Evolutionary conservation across 768 basidiomycete genomes (phyloP).

Genomic region (Coprinopsis marcescibilis): DNA sequence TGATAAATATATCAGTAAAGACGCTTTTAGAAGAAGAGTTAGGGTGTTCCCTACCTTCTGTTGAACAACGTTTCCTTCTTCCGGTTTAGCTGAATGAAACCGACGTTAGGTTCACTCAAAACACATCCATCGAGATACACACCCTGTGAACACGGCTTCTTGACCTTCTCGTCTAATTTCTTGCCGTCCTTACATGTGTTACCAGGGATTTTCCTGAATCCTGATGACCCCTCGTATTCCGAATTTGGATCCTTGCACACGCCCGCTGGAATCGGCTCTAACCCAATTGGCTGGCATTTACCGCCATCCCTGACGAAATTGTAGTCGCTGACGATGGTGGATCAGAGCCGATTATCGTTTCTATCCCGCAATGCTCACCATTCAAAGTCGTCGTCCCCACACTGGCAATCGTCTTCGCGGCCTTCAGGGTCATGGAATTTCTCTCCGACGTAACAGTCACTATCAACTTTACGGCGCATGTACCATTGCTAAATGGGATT

Average conservation of each 20-base stretch:
- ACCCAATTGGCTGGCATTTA: constrained; percentile 79
- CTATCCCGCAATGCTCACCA: constrained; percentile 49
- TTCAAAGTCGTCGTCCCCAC: constrained; percentile 86
- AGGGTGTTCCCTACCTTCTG: constrained; percentile 67
- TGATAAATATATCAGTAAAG: constrained; percentile 21
- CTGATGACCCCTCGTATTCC: constrained; percentile 82
- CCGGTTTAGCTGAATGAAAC: constrained; percentile 57
- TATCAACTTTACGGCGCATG: constrained; percentile 71
- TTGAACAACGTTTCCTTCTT: constrained; percentile 72
- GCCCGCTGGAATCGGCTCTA: constrained; percentile 78
- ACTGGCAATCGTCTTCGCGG: constrained; percentile 78
- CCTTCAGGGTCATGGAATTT: constrained; percentile 85
- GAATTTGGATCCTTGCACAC: constrained; percentile 54
- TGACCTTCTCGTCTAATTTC: constrained; percentile 60
- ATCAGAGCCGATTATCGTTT: constrained; percentile 6
- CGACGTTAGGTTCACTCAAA: background rate
- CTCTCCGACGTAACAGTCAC: constrained; percentile 84
- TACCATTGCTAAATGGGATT: too few species aligned
- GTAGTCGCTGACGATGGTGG: constrained; percentile 59
- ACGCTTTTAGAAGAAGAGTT: background rate
- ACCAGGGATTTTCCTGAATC: constrained; percentile 88
- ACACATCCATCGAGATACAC: constrained; percentile 23
- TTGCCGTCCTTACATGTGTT: constrained; percentile 77
- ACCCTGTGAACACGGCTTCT: constrained; percentile 81
- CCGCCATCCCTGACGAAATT: constrained; percentile 74